Evolutionary conservation across 352 stramenopile species (phyloP), one percentile per base, ranked within the genome.

Genomic region (Globisporangium cystogenes): DNA sequence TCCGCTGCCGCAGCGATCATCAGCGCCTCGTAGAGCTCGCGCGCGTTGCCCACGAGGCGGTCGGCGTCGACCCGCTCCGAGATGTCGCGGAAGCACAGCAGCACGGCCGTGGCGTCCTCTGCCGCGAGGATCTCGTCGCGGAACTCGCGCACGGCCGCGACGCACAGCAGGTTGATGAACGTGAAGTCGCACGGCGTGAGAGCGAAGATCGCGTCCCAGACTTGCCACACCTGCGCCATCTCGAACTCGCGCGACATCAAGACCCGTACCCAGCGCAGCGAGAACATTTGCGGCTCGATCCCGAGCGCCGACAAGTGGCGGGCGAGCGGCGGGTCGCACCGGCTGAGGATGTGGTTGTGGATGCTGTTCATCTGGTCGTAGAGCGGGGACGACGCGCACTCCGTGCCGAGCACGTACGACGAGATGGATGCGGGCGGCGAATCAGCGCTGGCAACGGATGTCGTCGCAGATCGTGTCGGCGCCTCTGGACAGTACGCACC

Each of bases 201-300:
- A 20, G 67, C 75, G 54, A 91, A 88, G 55, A 91, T 87, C 27
- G 81, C 67, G 53, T 91, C 77, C 81, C 81, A 91, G 48, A 91
- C 62, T 20, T 78, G 74, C 81, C 81, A 91, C 57, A 88, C 81
- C 36, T 88, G 74, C n/a, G 68, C 55, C 37, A 78, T 78, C 33
- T 82, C 74, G 46, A 87, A 91, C 60, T 91, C 81, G 11, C 81
- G 72, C 29, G 81, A 74, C 72, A 91, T 86, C 45, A 91, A 64
- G 33, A 91, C 74, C 18, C 81, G 81, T 20, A 91, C 72, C 81
- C 81, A 91, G 0, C 77, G 70, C 23, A 91, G 64, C 14, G 87
- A 41, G 48, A 87, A 88, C 51, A 91, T 83, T 56, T 89, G 73
- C 4, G 81, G 81, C 62, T 87, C 74, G 2, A 89, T 63, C 16